Conservation (phyloP, 768 basidiomycete species). For the Suillus placidus region DNA sequence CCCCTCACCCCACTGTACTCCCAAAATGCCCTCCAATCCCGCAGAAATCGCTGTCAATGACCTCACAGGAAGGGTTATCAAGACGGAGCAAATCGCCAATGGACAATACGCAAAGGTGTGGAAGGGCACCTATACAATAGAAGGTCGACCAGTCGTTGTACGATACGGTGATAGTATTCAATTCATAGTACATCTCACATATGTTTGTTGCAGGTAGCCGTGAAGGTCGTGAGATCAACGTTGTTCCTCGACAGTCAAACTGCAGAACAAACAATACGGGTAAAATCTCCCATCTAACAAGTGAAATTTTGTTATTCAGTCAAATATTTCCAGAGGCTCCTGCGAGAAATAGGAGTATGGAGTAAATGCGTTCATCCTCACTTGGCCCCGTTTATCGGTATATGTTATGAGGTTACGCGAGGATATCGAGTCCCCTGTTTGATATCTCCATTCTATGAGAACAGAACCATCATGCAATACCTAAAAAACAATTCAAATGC, state of each 20-base stretch:
- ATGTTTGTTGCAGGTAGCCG: background rate
- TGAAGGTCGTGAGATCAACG: background rate
- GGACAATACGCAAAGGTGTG: background rate
- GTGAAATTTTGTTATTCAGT: background rate
- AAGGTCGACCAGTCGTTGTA: background rate
- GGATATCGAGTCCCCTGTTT: slow-evolving; percentile 32
- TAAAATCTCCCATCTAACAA: background rate
- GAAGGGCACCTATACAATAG: background rate
- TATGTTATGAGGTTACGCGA: slow-evolving; percentile 22
- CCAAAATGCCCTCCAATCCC: background rate
- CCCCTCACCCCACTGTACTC: background rate
- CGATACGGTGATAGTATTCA: background rate
- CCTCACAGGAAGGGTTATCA: background rate
- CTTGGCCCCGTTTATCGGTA: slow-evolving; percentile 30
- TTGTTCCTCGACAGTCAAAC: background rate
- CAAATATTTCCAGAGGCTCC: slow-evolving; percentile 23
- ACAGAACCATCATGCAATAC: slow-evolving; percentile 56
- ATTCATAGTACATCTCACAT: background rate
- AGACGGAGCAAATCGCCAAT: background rate
- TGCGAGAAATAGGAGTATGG: slow-evolving; percentile 33
- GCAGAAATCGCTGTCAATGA: background rate
- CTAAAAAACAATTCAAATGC: slow-evolving; percentile 41
- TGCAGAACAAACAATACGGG: slow-evolving; percentile 2
- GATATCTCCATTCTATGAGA: slow-evolving; percentile 66
- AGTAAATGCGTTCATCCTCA: slow-evolving; percentile 24